Conservation (phyloP, 148 eudicot genomes). For the Beta vulgaris region DNA sequence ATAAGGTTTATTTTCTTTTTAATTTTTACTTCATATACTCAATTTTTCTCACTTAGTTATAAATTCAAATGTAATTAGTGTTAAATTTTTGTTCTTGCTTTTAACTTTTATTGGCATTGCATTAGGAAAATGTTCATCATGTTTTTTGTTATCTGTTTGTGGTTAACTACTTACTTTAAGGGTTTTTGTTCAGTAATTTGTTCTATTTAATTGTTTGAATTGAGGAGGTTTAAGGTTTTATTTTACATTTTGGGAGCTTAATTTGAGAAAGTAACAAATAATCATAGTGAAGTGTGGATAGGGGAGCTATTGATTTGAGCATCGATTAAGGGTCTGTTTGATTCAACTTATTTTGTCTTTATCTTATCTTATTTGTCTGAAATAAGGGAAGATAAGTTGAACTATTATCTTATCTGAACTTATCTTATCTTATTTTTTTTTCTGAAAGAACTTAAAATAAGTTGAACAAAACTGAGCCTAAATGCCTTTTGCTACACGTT, state of each 20-base stretch:
- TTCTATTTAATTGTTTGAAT: background rate
- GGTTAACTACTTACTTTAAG: background rate
- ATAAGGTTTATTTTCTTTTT: constrained; percentile 42
- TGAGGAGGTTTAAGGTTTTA: background rate
- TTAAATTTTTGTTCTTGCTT: background rate
- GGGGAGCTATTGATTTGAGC: too few species aligned
- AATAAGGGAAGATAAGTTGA: too few species aligned
- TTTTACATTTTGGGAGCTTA: background rate
- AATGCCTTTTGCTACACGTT: background rate
- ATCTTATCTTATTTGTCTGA: too few species aligned
- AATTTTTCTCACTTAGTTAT: background rate
- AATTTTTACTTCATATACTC: background rate
- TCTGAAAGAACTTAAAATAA: too few species aligned
- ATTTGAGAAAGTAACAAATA: background rate
- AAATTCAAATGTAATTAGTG: background rate
- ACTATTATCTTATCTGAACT: too few species aligned
- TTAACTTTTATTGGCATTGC: background rate
- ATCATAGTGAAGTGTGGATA: too few species aligned
- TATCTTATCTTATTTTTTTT: too few species aligned
- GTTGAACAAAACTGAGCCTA: too few species aligned
- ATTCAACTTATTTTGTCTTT: too few species aligned
- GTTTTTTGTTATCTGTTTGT: background rate
- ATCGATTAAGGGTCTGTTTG: too few species aligned
- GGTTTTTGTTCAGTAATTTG: background rate
- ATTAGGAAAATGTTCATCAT: background rate